Conservation (phyloP, 2,329 filamentous ascomycete genomes). For the Akanthomyces dipterigenus region DNA sequence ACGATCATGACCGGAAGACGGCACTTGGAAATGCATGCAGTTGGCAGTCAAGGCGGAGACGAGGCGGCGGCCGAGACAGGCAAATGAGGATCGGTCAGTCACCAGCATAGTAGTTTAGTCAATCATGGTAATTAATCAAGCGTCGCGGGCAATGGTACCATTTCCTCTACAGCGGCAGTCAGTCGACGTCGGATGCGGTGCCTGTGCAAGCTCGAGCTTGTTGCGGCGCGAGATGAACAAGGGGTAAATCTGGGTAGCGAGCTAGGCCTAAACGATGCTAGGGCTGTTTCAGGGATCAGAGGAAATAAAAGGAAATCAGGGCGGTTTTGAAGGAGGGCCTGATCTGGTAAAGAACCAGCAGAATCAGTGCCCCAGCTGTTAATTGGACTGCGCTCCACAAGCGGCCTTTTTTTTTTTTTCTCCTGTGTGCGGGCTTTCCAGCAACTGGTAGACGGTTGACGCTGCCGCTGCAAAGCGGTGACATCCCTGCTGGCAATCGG, state of each 20-base stretch:
- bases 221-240: slow-evolving; percentile 3
- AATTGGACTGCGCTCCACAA: background rate
- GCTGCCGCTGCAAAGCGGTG: too few species aligned
- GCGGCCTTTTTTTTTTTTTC: background rate
- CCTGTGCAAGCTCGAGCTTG: background rate
- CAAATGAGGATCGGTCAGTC: background rate
- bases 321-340: too few species aligned
- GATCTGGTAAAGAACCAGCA: background rate
- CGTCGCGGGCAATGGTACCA: too few species aligned
- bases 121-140: background rate
- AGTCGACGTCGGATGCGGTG: too few species aligned
- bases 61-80: background rate
- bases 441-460: background rate
- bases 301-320: background rate
- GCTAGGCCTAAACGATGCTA: background rate
- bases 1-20: background rate
- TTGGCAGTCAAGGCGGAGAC: too few species aligned
- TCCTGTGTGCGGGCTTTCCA: too few species aligned
- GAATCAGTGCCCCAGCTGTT: background rate
- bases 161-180: background rate
- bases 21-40: background rate
- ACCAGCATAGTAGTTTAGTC: background rate
- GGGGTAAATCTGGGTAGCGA: slow-evolving; percentile 2
- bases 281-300: slow-evolving; percentile 1
- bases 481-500: slow-evolving; percentile 2